Evolutionary conservation across 208 protist genomes (phyloP).

Genomic region (Wallacemonas sp.): DNA sequence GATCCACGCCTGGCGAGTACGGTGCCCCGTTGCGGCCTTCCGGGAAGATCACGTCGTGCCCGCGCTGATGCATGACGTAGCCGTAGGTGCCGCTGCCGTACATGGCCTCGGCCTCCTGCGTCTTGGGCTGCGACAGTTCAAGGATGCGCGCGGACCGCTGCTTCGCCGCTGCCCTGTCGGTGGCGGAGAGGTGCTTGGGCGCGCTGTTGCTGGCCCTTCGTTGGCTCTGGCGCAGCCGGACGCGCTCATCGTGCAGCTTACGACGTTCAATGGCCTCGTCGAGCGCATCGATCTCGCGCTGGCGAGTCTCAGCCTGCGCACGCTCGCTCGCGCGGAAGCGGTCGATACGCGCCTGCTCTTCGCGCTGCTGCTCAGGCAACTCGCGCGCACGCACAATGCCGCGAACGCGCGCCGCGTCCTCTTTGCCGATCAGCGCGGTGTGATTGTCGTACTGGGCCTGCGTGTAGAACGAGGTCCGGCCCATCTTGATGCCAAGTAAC

Average conservation of each 20-base stretch:
- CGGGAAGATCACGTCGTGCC: conserved; percentile 37
- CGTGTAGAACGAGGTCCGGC: conserved; percentile 43
- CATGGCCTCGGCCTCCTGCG: conserved; percentile 16
- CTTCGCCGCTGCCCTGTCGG: conserved; percentile 20
- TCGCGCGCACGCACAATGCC: conserved; percentile 36
- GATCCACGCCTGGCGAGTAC: conserved; percentile 81
- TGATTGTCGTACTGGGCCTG: conserved; percentile 62
- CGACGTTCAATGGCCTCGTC: conserved; percentile 29
- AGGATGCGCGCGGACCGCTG: conserved; percentile 27
- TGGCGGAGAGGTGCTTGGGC: conserved; percentile 7
- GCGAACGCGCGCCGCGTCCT: conserved; percentile 58
- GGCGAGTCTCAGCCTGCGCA: conserved; percentile 22
- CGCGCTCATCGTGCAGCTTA: conserved; percentile 24
- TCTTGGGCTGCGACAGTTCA: conserved; percentile 55
- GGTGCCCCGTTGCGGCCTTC: conserved; percentile 44
- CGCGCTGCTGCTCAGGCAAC: conserved; percentile 21
- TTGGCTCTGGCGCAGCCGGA: conserved; percentile 17
- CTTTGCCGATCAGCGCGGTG: conserved; percentile 51
- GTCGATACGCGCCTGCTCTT: conserved; percentile 28
- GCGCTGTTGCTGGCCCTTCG: conserved; percentile 3
- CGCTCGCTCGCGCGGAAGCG: conserved; percentile 30
- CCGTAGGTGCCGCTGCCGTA: conserved; percentile 39
- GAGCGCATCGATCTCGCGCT: conserved; percentile 17
- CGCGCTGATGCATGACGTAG: conserved; percentile 46
- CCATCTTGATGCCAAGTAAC: not conserved